Evolutionary conservation across 495 filamentous ascomycete species (phyloP).

Genomic region (Talaromyces wortmannii): DNA sequence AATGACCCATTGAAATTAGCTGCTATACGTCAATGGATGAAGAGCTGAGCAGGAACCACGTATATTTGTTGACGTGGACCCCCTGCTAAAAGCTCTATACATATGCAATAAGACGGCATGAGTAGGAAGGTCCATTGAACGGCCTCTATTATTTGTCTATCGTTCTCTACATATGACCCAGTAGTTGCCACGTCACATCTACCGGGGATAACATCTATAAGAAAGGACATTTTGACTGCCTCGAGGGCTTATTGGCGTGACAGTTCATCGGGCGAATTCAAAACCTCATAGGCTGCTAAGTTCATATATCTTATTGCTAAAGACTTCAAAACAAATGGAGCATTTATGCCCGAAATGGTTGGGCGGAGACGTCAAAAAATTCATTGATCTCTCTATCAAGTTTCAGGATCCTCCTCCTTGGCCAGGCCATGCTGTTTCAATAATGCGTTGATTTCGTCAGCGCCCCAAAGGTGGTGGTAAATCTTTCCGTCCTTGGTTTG

Average conservation of each 20-base stretch:
- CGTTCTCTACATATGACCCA: not conserved
- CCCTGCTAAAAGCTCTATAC: not conserved
- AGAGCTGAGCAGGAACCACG: not conserved
- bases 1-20: too few species aligned
- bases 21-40: too few species aligned
- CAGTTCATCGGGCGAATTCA: too few species aligned
- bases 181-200: not conserved
- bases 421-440: constrained; percentile 93
- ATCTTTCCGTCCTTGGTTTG: constrained; percentile 91
- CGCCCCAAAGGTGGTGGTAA: constrained; percentile 96
- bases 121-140: too few species aligned
- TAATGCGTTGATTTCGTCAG: constrained; percentile 91
- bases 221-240: not conserved
- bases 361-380: not conserved
- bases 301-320: not conserved
- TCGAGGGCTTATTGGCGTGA: not conserved
- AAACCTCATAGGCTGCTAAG: not conserved
- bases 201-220: not conserved
- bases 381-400: constrained; percentile 14
- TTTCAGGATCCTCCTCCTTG: constrained; percentile 76
- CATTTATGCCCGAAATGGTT: not conserved
- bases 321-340: not conserved
- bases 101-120: not conserved
- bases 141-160: too few species aligned
- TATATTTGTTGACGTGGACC: not conserved